Base-by-base conservation (phyloP, 208 protist genomes). In the Trypanosoma boissoni region DNA sequence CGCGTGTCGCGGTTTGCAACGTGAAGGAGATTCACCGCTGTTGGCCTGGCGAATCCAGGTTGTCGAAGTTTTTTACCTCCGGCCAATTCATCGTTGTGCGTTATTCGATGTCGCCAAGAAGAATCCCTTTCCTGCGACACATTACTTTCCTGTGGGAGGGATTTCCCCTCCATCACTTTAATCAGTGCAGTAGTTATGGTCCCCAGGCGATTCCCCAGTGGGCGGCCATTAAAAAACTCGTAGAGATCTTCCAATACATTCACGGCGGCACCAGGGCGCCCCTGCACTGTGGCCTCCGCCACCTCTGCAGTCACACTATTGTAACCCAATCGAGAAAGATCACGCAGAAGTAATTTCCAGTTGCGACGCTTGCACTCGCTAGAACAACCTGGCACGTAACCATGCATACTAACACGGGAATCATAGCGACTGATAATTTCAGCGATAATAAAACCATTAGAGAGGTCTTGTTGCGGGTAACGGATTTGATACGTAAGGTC, bases 351-450 rank as follows among this genome's bases (percentile, higher is more conserved):
- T 39, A 80, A 63, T 9, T 72, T 66, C 95, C 96, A 98, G 57
- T 98, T 97, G 54, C 92, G 72, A 12, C 86, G 76, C 58, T 95
- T 96, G 16, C 72, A 78, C 7, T 86, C 72, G 0, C 81, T 64
- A 0, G 86, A 79, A 20, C 61, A 77, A 5, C 93, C 95, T 21
- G 74, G 95, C 31, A 92, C 72, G 56, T 90, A 91, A 26, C 72
- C 78, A 56, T 96, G 87, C 84, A 97, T 88, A 27, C 66, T 39
- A 7, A 96, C 43, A 32, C 87, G 80, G 3, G 42, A 44, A 46
- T 74, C 90, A 60, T 98, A 98, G 28, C 79, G 84, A 16, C 83
- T 83, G 44, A 97, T 74, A 46, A 99, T 98, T 60, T 98, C 94
- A 2, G 97, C 96, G 7, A 95, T 75, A 1, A 94, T 59, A 62